Percentiles rank a stretch among this genome's conserved stretches.
phyloP scores from a whole-genome alignment of 441 rosid species.

The Erodium chrysanthum region DNA sequence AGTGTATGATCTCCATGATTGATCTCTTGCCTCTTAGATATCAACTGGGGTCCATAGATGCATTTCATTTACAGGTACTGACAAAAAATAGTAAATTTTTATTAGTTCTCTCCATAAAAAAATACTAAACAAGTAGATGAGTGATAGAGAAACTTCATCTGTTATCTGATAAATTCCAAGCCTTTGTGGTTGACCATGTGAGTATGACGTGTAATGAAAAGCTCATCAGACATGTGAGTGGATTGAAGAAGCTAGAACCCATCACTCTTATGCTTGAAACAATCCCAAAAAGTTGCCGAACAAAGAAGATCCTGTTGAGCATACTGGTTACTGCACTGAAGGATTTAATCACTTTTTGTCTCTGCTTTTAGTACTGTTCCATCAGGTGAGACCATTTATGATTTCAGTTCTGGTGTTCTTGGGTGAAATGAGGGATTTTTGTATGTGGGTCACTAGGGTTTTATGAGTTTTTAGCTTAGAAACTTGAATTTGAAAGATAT shows the following conservation, averaged over 20 bases:
- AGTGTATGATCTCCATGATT: neutral
- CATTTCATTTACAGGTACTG: neutral
- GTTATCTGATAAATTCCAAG: neutral
- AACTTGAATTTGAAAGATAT: neutral
- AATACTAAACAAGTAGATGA: neutral
- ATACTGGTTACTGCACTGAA: neutral
- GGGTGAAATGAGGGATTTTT: neutral
- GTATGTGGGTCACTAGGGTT: neutral
- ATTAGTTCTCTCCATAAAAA: neutral
- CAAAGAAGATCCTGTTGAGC: neutral
- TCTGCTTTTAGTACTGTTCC: neutral
- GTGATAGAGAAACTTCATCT: neutral
- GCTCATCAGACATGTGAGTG: neutral
- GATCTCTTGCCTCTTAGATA: neutral
- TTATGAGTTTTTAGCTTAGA: neutral
- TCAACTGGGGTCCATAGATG: neutral
- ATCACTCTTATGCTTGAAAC: neutral
- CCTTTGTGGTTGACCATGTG: neutral
- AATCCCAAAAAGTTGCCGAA: neutral
- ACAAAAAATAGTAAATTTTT: neutral
- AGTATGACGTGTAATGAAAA: neutral
- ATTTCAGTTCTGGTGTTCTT: neutral
- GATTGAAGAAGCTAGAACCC: neutral
- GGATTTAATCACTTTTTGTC: neutral
- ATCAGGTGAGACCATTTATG: constrained; percentile 5